Conservation (phyloP, 208 protist genomes). For the Kentomonas sorsogonicus region DNA sequence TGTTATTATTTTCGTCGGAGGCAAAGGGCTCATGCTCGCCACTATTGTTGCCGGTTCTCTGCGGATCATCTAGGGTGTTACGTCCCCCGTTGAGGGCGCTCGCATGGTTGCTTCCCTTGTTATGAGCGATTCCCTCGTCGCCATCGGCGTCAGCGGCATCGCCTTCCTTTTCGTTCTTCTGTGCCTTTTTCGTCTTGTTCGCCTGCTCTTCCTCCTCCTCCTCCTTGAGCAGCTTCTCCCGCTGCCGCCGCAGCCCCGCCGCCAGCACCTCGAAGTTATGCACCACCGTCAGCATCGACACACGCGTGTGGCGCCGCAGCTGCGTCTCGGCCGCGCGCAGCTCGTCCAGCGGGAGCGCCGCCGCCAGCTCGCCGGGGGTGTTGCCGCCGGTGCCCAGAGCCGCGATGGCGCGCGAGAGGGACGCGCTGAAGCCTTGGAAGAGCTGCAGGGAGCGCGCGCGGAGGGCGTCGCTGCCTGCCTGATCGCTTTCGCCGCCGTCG, state of each 20-base stretch:
- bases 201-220: background rate
- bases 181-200: no score
- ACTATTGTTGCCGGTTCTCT: slow-evolving; percentile 6
- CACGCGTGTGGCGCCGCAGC: slow-evolving; percentile 31
- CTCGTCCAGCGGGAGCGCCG: slow-evolving; percentile 26
- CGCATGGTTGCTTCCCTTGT: no score
- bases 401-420: slow-evolving; percentile 19
- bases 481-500: no score
- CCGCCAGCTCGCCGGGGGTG: slow-evolving; percentile 22
- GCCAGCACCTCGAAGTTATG: slow-evolving; percentile 3
- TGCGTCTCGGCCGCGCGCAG: slow-evolving; percentile 22
- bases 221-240: background rate
- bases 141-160: no score
- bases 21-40: no score
- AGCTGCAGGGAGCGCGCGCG: no score
- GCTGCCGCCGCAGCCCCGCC: slow-evolving; percentile 13
- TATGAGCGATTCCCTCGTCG: no score
- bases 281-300: slow-evolving; percentile 12
- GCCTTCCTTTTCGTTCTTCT: background rate
- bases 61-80: no score
- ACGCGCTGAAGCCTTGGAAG: slow-evolving; percentile 13
- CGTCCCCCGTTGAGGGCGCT: no score
- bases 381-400: slow-evolving; percentile 19
- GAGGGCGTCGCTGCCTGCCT: no score
- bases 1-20: no score